A percentile compares a stretch with the other conserved stretches of the same genome.
Evolutionary conservation across 148 eudicot genomes (phyloP).

Genomic region (Diospyros lotus): DNA sequence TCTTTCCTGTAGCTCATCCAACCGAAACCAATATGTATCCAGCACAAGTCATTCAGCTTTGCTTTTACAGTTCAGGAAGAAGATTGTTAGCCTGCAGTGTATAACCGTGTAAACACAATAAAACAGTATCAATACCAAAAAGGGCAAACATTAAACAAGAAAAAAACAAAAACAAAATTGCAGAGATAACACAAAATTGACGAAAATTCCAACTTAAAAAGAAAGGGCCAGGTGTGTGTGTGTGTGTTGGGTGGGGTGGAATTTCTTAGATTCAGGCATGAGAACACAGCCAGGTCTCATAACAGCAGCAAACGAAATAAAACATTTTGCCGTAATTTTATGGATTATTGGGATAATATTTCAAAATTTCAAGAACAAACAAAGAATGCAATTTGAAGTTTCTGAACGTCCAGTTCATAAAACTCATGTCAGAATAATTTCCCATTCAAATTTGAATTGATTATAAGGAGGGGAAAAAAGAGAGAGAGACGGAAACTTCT

Average conservation of each 20-base stretch:
- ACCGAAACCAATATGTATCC: not conserved
- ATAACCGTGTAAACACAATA: constrained; percentile 6
- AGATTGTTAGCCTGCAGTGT: not conserved
- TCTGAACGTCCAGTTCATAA: not conserved
- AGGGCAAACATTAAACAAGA: not conserved
- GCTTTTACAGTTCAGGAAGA: not conserved
- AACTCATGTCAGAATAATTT: not conserved
- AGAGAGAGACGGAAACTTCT: not conserved
- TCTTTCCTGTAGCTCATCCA: constrained; percentile 3
- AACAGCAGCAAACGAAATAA: not conserved
- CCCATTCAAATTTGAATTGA: not conserved
- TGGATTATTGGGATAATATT: not conserved
- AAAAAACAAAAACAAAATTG: not conserved
- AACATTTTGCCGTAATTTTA: not conserved
- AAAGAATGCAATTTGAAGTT: not conserved
- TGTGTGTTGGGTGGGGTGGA: too few relatives aligned
- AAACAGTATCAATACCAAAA: not conserved
- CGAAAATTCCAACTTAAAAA: not conserved
- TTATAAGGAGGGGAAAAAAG: too few relatives aligned
- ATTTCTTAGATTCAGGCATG: not conserved
- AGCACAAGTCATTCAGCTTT: not conserved
- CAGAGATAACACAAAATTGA: not conserved
- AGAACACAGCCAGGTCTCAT: not conserved
- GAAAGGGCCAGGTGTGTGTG: not conserved
- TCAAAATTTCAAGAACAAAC: not conserved